phyloP scores from a whole-genome alignment of 768 basidiomycete genomes.

The Psilocybe cyanescens region DNA sequence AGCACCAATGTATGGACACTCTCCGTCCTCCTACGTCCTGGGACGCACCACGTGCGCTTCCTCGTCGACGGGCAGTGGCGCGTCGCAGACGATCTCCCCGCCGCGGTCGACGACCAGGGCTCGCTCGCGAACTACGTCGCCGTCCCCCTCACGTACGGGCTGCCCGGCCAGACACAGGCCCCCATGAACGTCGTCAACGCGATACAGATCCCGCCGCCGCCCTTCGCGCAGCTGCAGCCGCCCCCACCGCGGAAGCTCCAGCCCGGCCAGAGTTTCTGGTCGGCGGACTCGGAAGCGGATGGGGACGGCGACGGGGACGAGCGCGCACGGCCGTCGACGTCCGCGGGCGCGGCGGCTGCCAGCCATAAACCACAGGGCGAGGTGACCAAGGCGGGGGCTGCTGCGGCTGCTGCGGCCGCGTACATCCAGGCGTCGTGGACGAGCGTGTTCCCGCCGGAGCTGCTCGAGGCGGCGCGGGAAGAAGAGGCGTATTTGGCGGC shows the following conservation, averaged over 20 bases:
- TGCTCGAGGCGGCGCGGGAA: conserved; percentile 78
- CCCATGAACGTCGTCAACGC: background rate
- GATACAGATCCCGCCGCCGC: conserved; percentile 13
- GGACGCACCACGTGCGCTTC: conserved; percentile 94
- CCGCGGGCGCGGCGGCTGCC: background rate
- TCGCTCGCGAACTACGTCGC: conserved; percentile 94
- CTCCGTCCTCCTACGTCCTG: conserved; percentile 69
- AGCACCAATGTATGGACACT: conserved; percentile 35
- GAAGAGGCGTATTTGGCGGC: conserved; percentile 78
- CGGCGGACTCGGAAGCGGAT: conserved; percentile 37
- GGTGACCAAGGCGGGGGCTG: background rate
- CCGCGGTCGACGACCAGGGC: conserved; percentile 93
- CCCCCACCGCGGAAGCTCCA: conserved; percentile 22
- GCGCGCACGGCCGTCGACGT: conserved; percentile 4
- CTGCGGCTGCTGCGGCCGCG: background rate
- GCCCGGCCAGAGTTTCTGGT: conserved; percentile 47
- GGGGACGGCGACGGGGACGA: conserved; percentile 29
- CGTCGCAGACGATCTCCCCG: conserved; percentile 73
- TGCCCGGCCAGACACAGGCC: conserved; percentile 13
- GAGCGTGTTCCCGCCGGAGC: conserved; percentile 71
- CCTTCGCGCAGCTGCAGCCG: conserved; percentile 23
- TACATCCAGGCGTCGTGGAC: conserved; percentile 64
- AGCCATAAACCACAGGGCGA: background rate
- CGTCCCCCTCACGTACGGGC: conserved; percentile 43
- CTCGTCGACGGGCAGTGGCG: conserved; percentile 91